Percentiles rank a stretch among this genome's conserved stretches.
phyloP scores from a whole-genome alignment of 495 filamentous ascomycete species.

The Beverwykella pulmonaria region DNA sequence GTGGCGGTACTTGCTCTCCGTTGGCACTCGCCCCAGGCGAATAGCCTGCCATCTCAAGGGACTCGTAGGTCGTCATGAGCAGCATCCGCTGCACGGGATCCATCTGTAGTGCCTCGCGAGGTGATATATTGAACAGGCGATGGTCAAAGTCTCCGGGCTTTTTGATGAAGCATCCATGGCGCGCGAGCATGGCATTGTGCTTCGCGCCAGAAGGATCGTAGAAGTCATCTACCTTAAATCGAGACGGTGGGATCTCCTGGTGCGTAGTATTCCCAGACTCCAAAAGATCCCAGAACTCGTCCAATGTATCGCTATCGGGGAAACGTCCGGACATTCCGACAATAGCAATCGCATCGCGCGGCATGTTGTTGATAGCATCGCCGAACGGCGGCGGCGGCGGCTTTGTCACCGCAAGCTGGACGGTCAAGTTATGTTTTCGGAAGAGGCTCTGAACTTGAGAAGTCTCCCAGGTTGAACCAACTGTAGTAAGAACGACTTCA shows the following conservation, averaged over 20 bases:
- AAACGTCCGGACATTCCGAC: constrained; percentile 40
- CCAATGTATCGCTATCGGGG: constrained; percentile 29
- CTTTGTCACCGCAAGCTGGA: not conserved
- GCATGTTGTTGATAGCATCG: constrained; percentile 10
- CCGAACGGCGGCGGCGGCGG: constrained; percentile 17
- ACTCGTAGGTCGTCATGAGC: constrained; percentile 46
- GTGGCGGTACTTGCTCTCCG: not conserved
- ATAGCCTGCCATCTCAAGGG: constrained; percentile 47
- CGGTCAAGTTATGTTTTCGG: constrained; percentile 9
- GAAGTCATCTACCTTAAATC: constrained; percentile 30
- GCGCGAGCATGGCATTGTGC: constrained; percentile 30
- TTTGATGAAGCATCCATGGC: constrained; percentile 39
- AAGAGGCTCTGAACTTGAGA: constrained; percentile 19
- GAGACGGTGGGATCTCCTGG: constrained; percentile 30
- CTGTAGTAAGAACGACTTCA: constrained; percentile 25
- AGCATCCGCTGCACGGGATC: constrained; percentile 48
- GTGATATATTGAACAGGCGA: constrained; percentile 49
- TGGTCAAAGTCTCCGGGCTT: constrained; percentile 43
- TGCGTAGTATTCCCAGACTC: constrained; percentile 24
- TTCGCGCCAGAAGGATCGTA: constrained; percentile 30
- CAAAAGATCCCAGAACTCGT: constrained; percentile 38
- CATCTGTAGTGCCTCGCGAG: constrained; percentile 45
- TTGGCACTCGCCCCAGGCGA: constrained; percentile 34
- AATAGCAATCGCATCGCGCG: constrained; percentile 32
- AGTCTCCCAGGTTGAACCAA: constrained; percentile 27